Evolutionary conservation across 225 moss, liverwort and hornwort species (phyloP).

Genomic region (Thuidium tamariscinum): DNA sequence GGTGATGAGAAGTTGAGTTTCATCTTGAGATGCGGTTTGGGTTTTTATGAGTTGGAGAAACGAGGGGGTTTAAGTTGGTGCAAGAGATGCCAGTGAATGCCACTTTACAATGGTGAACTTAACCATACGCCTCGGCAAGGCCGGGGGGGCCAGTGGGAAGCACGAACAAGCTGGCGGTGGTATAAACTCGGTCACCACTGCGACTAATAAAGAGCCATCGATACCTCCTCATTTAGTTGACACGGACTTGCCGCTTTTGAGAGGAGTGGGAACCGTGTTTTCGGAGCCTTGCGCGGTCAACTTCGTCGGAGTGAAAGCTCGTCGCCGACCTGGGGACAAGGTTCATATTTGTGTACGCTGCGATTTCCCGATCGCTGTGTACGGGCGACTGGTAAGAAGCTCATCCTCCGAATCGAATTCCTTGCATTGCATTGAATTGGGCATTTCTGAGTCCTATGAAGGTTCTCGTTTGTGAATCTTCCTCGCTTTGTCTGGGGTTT

Average conservation of each 20-base stretch:
- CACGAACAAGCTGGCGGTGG: constrained; percentile 18
- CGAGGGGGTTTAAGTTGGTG: background rate
- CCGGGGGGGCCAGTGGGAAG: constrained; percentile 29
- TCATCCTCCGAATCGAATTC: background rate
- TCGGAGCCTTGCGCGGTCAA: constrained; percentile 36
- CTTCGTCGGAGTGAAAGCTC: constrained; percentile 64
- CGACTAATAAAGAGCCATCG: constrained; percentile 9
- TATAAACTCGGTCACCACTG: background rate
- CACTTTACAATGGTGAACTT: constrained; percentile 70
- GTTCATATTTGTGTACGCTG: constrained; percentile 94
- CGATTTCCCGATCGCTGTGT: constrained; percentile 93
- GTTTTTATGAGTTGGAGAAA: background rate
- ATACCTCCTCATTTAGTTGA: constrained; percentile 49
- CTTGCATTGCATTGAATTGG: background rate
- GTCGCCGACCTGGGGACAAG: constrained; percentile 73
- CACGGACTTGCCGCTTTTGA: constrained; percentile 54
- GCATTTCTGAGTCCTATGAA: background rate
- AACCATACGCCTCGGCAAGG: constrained; percentile 79
- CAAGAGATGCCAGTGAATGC: constrained; percentile 13
- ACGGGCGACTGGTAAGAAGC: constrained; percentile 71
- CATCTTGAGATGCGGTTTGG: background rate
- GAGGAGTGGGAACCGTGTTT: constrained; percentile 56
- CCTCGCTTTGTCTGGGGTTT: background rate
- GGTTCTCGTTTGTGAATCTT: background rate
- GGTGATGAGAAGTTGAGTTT: background rate